These are phyloP conservation scores for Lepiota venenata DNA, from an alignment of 768 basidiomycete species.

Conservation along the genomic window DNA sequence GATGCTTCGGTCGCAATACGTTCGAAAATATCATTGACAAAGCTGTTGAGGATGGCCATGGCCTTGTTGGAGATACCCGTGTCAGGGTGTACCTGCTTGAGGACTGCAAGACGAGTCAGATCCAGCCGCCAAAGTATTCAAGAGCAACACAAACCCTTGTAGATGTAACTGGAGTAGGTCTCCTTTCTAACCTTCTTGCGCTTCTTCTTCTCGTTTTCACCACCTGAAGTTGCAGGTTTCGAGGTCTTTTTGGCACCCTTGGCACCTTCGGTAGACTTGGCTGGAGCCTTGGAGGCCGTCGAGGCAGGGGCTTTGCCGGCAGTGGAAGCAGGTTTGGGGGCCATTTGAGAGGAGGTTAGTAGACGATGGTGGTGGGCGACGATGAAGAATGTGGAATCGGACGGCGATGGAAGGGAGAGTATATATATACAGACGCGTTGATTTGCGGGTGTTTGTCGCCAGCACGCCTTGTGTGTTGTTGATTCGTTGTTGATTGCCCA, in stretches of 20 bases:
- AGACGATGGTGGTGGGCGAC: conserved; percentile 28
- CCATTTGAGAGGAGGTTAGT: conserved; percentile 44
- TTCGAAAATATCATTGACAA: conserved; percentile 94
- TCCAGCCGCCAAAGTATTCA: not conserved
- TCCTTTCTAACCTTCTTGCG: conserved; percentile 86
- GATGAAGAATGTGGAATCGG: conserved; percentile 4
- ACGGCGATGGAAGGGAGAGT: not conserved
- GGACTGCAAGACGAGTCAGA: conserved; percentile 45
- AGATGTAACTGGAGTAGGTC: conserved; percentile 94
- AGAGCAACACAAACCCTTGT: conserved; percentile 65
- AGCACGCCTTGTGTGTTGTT: not conserved
- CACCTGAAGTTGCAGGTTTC: conserved; percentile 48
- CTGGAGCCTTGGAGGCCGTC: conserved; percentile 69
- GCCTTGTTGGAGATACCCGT: conserved; percentile 99
- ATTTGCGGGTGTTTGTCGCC: conserved; percentile 11
- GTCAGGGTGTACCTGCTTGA: conserved; percentile 97
- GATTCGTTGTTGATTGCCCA: conserved; percentile 13
- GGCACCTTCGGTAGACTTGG: conserved; percentile 55
- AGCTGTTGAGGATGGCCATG: conserved; percentile 89
- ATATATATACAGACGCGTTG: conserved; percentile 13
- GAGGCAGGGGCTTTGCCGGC: conserved; percentile 77
- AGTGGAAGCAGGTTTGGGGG: conserved; percentile 77
- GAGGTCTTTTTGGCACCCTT: conserved; percentile 83
- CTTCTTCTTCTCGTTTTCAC: conserved; percentile 82
- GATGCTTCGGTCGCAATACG: conserved; percentile 89